A percentile compares a stretch with the other conserved stretches of the same genome.
These are phyloP conservation scores for Populus hybrid DNA, from an alignment of 441 rosid species.

Conservation along the genomic window DNA sequence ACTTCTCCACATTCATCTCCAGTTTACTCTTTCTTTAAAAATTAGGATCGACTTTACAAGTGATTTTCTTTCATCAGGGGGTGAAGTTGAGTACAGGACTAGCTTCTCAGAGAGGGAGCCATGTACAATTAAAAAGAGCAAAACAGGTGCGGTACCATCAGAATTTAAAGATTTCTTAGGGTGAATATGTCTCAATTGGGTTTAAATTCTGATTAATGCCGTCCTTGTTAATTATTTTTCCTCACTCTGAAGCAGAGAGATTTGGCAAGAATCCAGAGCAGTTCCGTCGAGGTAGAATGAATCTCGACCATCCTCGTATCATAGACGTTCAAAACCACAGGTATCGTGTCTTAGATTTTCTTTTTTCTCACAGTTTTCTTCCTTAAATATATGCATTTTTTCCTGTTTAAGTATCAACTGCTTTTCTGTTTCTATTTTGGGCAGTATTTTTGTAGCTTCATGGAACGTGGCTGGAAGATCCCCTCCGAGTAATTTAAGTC, in stretches of 20 bases:
- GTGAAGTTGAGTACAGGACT: conserved; percentile 67
- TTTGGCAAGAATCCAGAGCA: conserved; percentile 67
- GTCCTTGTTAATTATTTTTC: neutral
- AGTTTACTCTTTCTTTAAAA: neutral
- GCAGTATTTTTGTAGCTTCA: conserved; percentile 83
- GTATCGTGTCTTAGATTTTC: conserved; percentile 25
- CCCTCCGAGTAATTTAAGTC: conserved; percentile 75
- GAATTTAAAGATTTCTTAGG: neutral
- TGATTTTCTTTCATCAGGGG: conserved; percentile 40
- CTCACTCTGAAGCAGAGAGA: conserved; percentile 48
- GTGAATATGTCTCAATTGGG: neutral
- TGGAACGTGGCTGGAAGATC: conserved; percentile 99
- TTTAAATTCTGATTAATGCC: neutral
- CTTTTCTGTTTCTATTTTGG: conserved; percentile 21
- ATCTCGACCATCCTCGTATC: conserved; percentile 84
- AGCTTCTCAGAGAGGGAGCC: conserved; percentile 90
- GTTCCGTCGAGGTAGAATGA: conserved; percentile 68
- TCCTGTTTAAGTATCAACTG: conserved; percentile 16
- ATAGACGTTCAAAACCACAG: conserved; percentile 93
- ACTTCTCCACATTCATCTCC: conserved; percentile 4
- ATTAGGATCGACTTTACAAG: conserved; percentile 6
- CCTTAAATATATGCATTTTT: neutral
- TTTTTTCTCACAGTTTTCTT: neutral
- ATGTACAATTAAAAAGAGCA: conserved; percentile 71
- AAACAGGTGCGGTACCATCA: conserved; percentile 48